Base-by-base conservation (phyloP, 78 protist genomes). In the Dictyostelium purpureum region DNA sequence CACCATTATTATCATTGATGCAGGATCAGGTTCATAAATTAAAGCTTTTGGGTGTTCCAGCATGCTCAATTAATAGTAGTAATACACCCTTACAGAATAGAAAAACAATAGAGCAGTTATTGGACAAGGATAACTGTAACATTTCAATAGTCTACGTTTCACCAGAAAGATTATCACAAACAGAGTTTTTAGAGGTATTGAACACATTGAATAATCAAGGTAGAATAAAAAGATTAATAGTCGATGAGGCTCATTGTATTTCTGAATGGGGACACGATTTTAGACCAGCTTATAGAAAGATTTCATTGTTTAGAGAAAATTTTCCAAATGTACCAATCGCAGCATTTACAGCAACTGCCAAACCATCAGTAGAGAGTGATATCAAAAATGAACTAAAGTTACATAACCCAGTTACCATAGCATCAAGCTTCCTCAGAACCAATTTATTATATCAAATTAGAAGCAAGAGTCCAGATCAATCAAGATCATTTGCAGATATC, bases 1-100 rank as follows among this genome's bases (percentile, higher is more conserved):
- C 99, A 19, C 99, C 99, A 43, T 97, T 99, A 42, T 31, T 99
- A 24, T 94, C 99, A 4, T 97, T 99, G 26, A 99, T 99, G 42
- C 98, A 98, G n/a, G 99, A 99, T 70, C 99, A 99, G 75, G 97
- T 97, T 28, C 9, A 16, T 6, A 21, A 56, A 61, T 56, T 93
- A 19, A 81, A 56, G 18, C 2, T 0, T 2, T 43, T 59, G 1
- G 79, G 88, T 49, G 6, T 57, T 5, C 79, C 76, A 0, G 38
- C 73, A 1, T 81, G 18, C 1, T 28, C 66, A 47, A 59, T 75
- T 14, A 75, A 57, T 43, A 83, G 90, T 31, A 37, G 57, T 14
- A 16, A 45, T 12, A 5, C 66, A 33, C 7, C 40, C 1, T 37
- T 26, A 11, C 67, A 75, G 11, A 75, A 51, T 24, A 28, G 21